These are phyloP conservation scores for Tetrapyrgos nigripes DNA, from an alignment of 1,284 basidiomycete species.

Conservation along the genomic window DNA sequence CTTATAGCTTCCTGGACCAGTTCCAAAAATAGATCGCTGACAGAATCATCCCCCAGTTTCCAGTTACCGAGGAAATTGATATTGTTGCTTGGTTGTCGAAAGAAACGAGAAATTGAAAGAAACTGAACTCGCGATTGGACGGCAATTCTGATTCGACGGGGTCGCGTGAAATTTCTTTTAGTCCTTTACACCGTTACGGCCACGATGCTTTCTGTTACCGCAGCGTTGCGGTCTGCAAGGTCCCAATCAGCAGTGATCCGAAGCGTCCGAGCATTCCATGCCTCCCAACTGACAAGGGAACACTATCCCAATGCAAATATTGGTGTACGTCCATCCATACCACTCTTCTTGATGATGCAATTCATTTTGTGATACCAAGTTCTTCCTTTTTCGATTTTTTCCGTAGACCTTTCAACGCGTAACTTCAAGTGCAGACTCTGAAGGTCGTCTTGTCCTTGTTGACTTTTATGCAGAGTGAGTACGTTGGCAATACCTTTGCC, in stretches of 20 bases:
- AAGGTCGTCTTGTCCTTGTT: slow-evolving; percentile 66
- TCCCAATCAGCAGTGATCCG: neutral
- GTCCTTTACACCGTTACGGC: no score
- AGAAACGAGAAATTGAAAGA: no score
- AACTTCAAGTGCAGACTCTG: slow-evolving; percentile 38
- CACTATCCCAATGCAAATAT: slow-evolving; percentile 16
- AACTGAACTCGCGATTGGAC: no score
- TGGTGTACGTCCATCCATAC: neutral
- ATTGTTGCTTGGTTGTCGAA: neutral
- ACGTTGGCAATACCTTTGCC: neutral
- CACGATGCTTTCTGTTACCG: neutral
- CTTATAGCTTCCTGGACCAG: no score
- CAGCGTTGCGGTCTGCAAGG: neutral
- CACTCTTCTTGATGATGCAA: neutral
- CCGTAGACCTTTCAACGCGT: slow-evolving; percentile 57
- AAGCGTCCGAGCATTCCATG: slow-evolving; percentile 4
- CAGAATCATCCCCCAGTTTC: no score
- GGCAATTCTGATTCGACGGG: no score
- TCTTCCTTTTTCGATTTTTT: no score
- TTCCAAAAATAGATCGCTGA: no score
- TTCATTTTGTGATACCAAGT: slow-evolving; percentile 29
- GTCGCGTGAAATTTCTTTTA: no score
- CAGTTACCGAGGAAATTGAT: neutral
- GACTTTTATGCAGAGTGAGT: slow-evolving; percentile 82
- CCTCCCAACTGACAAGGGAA: neutral